These are phyloP conservation scores for Epichloe uncinata DNA, from an alignment of 2,329 filamentous ascomycete genomes.

Conservation along the genomic window DNA sequence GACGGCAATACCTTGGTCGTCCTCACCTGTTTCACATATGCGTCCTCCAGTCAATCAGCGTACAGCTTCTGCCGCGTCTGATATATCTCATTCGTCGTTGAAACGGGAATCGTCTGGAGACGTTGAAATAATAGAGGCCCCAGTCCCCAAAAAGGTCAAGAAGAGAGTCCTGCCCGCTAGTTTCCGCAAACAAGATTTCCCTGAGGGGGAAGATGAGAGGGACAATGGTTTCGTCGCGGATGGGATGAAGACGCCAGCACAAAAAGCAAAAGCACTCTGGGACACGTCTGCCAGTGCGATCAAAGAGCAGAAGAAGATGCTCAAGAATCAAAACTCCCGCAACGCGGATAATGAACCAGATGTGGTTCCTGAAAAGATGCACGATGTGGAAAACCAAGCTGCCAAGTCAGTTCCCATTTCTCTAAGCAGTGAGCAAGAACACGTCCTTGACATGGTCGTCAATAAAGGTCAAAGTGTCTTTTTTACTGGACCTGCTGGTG, in stretches of 20 bases:
- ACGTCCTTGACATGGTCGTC: constrained; percentile 72
- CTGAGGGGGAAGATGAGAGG: constrained; percentile 23
- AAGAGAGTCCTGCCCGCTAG: constrained; percentile 47
- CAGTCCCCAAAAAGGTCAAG: constrained; percentile 32
- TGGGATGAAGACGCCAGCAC: constrained; percentile 18
- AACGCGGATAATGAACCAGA: constrained; percentile 24
- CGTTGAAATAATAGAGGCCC: constrained; percentile 12
- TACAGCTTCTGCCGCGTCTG: constrained; percentile 8
- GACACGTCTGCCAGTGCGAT: constrained; percentile 61
- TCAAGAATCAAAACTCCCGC: constrained; percentile 44
- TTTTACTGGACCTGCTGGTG: constrained; percentile 93
- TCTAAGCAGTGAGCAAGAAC: constrained; percentile 74
- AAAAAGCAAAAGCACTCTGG: constrained; percentile 40
- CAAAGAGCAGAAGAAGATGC: constrained; percentile 63
- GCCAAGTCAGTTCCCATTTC: constrained; percentile 43
- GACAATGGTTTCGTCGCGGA: not conserved
- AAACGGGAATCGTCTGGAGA: constrained; percentile 31
- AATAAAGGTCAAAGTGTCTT: constrained; percentile 79
- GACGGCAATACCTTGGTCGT: constrained; percentile 55
- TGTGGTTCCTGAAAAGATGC: constrained; percentile 23
- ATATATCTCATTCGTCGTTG: constrained; percentile 13
- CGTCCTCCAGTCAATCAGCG: constrained; percentile 20
- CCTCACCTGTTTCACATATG: constrained; percentile 42
- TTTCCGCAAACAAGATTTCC: constrained; percentile 22
- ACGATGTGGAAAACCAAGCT: constrained; percentile 23